These are phyloP conservation scores for Podospora conica DNA, from an alignment of 495 filamentous ascomycete species.

Conservation along the genomic window DNA sequence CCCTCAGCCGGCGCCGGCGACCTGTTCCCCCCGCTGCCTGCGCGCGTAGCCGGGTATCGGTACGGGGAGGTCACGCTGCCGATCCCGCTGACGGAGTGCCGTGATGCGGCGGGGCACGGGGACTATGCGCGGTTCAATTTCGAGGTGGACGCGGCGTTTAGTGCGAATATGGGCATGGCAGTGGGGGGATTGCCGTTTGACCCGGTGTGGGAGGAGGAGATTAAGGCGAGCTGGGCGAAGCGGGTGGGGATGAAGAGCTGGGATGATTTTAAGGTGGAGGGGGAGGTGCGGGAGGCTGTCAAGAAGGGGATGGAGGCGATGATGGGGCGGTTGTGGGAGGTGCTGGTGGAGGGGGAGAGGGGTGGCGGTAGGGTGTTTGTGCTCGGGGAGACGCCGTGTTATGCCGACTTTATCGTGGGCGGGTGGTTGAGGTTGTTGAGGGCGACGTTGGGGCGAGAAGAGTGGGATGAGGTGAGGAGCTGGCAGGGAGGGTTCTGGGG, in stretches of 20 bases:
- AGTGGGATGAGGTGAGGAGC: conserved; percentile 45
- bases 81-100: conserved; percentile 28
- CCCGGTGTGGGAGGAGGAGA: conserved; percentile 33
- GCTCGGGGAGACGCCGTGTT: conserved; percentile 38
- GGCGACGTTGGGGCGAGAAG: conserved; percentile 28
- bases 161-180: conserved; percentile 30
- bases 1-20: conserved; percentile 30
- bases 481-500: conserved; percentile 51
- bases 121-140: conserved; percentile 41
- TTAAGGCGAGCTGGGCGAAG: conserved; percentile 40
- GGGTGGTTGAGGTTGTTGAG: conserved; percentile 50
- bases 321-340: not conserved
- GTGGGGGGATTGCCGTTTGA: conserved; percentile 39
- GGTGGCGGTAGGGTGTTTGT: conserved; percentile 44
- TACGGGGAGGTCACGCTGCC: conserved; percentile 24
- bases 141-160: conserved; percentile 48
- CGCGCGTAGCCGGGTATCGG: not conserved
- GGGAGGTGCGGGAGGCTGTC: conserved; percentile 38
- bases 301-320: conserved; percentile 26
- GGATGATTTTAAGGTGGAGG: conserved; percentile 41
- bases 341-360: conserved; percentile 30
- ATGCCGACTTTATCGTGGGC: conserved; percentile 60
- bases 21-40: conserved; percentile 35
- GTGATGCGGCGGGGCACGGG: conserved; percentile 8
- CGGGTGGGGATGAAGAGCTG: conserved; percentile 40